Evolutionary conservation across 2,329 filamentous ascomycete genomes (phyloP).

Genomic region (Fusarium agapanthi): DNA sequence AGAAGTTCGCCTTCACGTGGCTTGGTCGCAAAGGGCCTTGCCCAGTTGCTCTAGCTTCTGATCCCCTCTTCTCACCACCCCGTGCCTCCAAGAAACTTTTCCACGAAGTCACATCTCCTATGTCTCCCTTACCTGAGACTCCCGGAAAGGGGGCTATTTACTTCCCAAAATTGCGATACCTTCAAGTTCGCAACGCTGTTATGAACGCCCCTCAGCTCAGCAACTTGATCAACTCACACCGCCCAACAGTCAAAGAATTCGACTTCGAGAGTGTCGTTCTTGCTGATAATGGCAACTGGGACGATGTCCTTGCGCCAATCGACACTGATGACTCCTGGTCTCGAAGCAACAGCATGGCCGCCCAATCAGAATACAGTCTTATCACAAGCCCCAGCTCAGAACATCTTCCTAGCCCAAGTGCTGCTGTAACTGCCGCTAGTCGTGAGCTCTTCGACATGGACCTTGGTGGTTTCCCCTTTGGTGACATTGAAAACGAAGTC

Average conservation of each 20-base stretch:
- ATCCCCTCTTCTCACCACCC: constrained; percentile 72
- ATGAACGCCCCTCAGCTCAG: constrained; percentile 78
- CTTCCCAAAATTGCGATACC: constrained; percentile 73
- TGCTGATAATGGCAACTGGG: constrained; percentile 75
- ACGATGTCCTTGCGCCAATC: constrained; percentile 81
- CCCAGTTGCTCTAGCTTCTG: constrained; percentile 74
- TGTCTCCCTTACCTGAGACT: constrained; percentile 67
- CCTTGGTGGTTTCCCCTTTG: constrained; percentile 51
- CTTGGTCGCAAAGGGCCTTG: constrained; percentile 77
- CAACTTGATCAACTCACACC: constrained; percentile 73
- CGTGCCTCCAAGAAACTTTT: constrained; percentile 66
- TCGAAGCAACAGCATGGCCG: constrained; percentile 41
- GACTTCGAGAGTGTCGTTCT: constrained; percentile 81
- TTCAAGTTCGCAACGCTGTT: constrained; percentile 76
- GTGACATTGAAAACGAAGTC: constrained; percentile 46
- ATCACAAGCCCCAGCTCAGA: constrained; percentile 48
- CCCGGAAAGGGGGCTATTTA: constrained; percentile 64
- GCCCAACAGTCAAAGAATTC: constrained; percentile 75
- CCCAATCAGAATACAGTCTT: constrained; percentile 45
- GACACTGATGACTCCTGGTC: constrained; percentile 54
- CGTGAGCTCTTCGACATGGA: constrained; percentile 56
- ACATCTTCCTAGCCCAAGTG: constrained; percentile 58
- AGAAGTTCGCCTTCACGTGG: constrained; percentile 82
- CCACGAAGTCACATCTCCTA: constrained; percentile 70
- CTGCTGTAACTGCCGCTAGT: constrained; percentile 63